Conservation (phyloP, 331 rosid species). For the Stylosanthes scabra region DNA sequence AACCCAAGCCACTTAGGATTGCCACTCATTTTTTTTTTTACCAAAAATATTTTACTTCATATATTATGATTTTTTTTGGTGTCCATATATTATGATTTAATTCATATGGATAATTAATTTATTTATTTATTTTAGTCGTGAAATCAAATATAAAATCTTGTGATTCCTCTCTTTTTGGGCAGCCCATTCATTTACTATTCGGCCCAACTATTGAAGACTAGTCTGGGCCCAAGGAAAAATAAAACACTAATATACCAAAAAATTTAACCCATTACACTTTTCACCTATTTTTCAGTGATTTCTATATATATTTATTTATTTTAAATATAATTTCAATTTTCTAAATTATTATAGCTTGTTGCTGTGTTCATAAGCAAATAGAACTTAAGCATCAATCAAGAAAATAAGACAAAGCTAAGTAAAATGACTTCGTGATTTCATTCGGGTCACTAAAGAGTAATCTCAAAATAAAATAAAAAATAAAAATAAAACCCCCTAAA, state of each 20-base stretch:
- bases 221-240: too few relatives aligned
- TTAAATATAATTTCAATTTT: too few relatives aligned
- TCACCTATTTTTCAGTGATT: too few relatives aligned
- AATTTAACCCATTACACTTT: too few relatives aligned
- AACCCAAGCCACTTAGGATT: neutral
- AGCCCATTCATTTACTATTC: neutral
- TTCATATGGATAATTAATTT: too few relatives aligned
- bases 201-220: too few relatives aligned
- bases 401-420: neutral
- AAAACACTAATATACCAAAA: too few relatives aligned
- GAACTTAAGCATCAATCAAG: neutral
- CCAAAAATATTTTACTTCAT: too few relatives aligned
- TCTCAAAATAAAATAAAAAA: neutral
- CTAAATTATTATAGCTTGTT: neutral
- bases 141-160: neutral
- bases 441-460: constrained; percentile 23
- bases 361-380: neutral
- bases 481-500: neutral
- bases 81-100: too few relatives aligned
- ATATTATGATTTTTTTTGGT: too few relatives aligned
- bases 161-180: neutral
- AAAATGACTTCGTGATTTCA: constrained; percentile 30
- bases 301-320: too few relatives aligned
- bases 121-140: too few relatives aligned
- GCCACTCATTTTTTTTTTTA: neutral